Conservation (phyloP, 2,329 filamentous ascomycete genomes). For the Fusarium multiceps region DNA sequence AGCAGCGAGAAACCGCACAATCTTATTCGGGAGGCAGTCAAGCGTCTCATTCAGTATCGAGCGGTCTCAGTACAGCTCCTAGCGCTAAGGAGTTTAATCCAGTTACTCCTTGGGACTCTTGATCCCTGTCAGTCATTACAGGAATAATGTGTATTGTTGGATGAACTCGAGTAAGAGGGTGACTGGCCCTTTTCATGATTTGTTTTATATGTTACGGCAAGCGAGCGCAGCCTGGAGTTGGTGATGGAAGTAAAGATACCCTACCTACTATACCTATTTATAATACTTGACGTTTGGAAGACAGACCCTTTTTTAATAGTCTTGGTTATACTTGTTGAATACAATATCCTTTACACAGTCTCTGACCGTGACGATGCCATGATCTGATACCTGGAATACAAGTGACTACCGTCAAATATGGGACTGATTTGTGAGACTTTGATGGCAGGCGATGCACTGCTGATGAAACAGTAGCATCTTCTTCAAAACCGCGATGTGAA, state of each 20-base stretch:
- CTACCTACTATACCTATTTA: constrained; percentile 12
- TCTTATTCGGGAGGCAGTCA: constrained; percentile 45
- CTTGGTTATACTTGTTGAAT: background rate
- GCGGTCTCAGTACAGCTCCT: constrained; percentile 49
- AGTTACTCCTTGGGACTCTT: constrained; percentile 50
- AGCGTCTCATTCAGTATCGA: constrained; percentile 50
- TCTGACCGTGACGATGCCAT: background rate
- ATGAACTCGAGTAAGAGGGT: background rate
- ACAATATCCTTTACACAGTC: background rate
- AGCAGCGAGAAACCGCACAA: constrained; percentile 48
- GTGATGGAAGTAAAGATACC: constrained; percentile 15
- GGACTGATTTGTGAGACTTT: background rate
- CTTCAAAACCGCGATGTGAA: background rate
- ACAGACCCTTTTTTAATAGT: background rate
- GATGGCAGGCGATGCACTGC: background rate
- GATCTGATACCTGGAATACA: background rate
- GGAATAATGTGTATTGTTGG: constrained; percentile 21
- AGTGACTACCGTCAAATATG: background rate
- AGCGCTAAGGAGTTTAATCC: constrained; percentile 48
- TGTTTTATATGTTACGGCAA: constrained; percentile 11
- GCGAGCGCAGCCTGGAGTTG: constrained; percentile 23
- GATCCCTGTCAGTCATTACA: background rate
- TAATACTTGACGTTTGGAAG: constrained; percentile 1
- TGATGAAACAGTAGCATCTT: background rate
- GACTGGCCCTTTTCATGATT: constrained; percentile 3